Base-by-base conservation (phyloP, 2,329 filamentous ascomycete species). In the Apiospora kogelbergensis region DNA sequence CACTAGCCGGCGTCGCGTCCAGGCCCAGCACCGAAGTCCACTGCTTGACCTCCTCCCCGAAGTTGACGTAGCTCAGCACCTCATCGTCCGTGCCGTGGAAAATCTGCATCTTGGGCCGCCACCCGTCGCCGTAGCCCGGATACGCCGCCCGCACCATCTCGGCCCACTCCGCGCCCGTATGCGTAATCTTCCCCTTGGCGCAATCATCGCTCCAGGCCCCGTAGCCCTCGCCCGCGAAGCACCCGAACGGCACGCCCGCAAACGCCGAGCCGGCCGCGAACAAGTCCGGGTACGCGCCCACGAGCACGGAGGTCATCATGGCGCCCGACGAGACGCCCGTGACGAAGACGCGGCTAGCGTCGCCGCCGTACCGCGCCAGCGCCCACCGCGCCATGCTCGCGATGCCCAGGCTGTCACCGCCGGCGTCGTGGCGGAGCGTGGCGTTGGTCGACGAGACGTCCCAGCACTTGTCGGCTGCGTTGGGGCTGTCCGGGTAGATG, bases 271-370 rank as follows among this genome's bases (percentile, higher is more conserved):
- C 85, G 1, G 84, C 86, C 1, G 81, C 82, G 72, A 87, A 86
- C 30, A 88, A 74, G 37, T 86, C 84, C 1, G 85, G 86, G 72
- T 88, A 88, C 3, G 83, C 80, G 3, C 82, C 85, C 1, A 83
- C 77, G 53, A 88, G 79, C 22, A 86, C 83, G 69, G 84, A 83
- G 70, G 85, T 86, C 85, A 88, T 88, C 85, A 88, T 88, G 26
- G 81, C 86, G 42, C 85, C 85, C 0, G 84, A 86, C 42, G 81
- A 84, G 42, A 81, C 78, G 17, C 86, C 86, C 1, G 84, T 84
- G 20, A 83, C 84, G 63, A 85, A 88, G 1, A 88, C 83, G n/a
- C 83, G 81, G 66, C 76, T 76, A 3, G 81, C 71, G 70, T 88
- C 83, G 42, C 80, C 83, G 10, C 78, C 75, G 78, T 87, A 86